Evolutionary conservation across 108 stramenopile genomes (phyloP), one percentile per base, ranked within the genome.

Genomic region (Fistulifera pelliculosa): DNA sequence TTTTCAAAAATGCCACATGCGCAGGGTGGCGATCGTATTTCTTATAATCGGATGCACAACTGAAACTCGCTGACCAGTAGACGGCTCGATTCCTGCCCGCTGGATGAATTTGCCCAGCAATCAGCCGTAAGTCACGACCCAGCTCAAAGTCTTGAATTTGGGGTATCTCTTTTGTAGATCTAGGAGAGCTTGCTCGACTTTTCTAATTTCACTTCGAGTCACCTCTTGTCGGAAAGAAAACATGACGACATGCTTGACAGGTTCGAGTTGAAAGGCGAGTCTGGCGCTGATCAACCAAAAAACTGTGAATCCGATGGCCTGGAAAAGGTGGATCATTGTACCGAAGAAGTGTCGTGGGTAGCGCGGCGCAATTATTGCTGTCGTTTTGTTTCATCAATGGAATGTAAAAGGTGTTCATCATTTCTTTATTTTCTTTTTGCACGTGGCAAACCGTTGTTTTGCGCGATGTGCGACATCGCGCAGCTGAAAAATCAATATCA

Each of bases 21-120:
- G 41, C 54, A 21, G 47, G 21, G 13, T 28, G 39, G 0, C 27
- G 38, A 21, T 65, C 56, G 18, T 65, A 65, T 15, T 22, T 25
- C 31, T 65, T 45, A 38, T 65, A 65, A 38, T 65, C 64, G 8
- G 38, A 22, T 26, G 49, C 55, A 8, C 40, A 56, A 17, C 19
- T 38, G 24, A 65, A 65, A 22, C 45, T 40, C 4, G 56, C 55
- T 21, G 56, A 24, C 64, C 64, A 65, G 5, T 17, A 21, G 3
- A 65, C 26, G 19, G 19, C 25, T 21, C 55, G 54, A 47, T 65
- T 65, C 26, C 49, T 56, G 2, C 64, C 64, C 1, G 64, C 64
- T 4, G 64, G 64, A 27, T 65, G 54, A 47, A 56, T 65, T 38
- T 65, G 64, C n/a, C 64, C 64, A n/a, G 45, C 55, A 13, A 10